Base-by-base conservation (phyloP, 768 basidiomycete species). In the Tricholoma furcatifolium region DNA sequence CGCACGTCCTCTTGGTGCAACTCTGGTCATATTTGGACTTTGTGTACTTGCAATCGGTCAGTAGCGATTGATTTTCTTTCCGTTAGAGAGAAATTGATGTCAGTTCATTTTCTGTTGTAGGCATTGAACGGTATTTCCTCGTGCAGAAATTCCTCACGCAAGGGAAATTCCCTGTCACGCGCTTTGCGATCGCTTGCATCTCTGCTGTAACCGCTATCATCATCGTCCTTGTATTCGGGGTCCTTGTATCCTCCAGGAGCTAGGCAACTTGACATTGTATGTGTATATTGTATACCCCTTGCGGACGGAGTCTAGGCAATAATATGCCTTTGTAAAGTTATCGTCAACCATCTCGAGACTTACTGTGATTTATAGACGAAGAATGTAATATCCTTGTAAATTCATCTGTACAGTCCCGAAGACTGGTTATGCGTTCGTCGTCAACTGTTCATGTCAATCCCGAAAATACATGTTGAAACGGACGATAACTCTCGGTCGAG, bases 141-240 rank as follows among this genome's bases (percentile, higher is more conserved):
- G 71, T 83, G 3, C 83, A 85, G 59, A 60, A 64, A 0, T 75
- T 78, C 6, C 70, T 85, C 50, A 68, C 73, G 2, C 70, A 74
- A 35, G 80, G 81, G 8, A 59, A 71, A 42, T 85, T 82, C 58
- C 82, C 83, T 3, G 74, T 75, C n/a, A 78, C 82, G n/a, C 70
- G 81, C 8, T 42, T 75, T 15, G 70, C 75, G 3, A 64, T 74
- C 7, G 71, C 70, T 1, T 63, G 65, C 1, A 65, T 74, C n/a
- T 65, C 84, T 9, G 66, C 53, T 3, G 10, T 53, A 21, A 49
- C 51, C 2, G 53, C 56, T 10, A 34, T 57, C 11, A 49, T 62
- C 31, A 49, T 60, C 12, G 36, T 57, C 32, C 40, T 65, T n/a
- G 53, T 65, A 14, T 64, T 64, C 23, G 56, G 46, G 0, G 38